These are phyloP conservation scores for Emericellopsis terricola DNA, from an alignment of 495 filamentous ascomycete species.

Conservation along the genomic window DNA sequence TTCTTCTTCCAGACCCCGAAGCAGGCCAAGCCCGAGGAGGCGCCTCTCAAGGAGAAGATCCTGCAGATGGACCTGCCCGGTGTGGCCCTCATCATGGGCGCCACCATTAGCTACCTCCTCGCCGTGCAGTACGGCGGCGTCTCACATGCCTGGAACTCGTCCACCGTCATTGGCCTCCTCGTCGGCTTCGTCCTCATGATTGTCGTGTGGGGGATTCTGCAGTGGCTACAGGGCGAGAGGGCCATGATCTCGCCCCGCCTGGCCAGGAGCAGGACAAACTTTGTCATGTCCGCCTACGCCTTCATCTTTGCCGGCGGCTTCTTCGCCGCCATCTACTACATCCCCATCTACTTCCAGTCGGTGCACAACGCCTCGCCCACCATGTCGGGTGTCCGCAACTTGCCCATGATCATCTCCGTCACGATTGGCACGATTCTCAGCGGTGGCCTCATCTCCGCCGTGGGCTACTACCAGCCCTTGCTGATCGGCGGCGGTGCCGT, in stretches of 20 bases:
- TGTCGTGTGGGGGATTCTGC: slow-evolving; percentile 14
- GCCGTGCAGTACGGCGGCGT: slow-evolving; percentile 31
- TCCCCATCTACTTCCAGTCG: slow-evolving; percentile 42
- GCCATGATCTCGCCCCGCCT: slow-evolving; percentile 20
- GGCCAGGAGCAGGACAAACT: slow-evolving; percentile 18
- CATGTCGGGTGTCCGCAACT: slow-evolving; percentile 24
- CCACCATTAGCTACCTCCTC: slow-evolving; percentile 23
- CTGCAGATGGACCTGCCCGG: slow-evolving; percentile 14
- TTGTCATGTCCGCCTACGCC: slow-evolving; percentile 10
- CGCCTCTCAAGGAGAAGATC: slow-evolving; percentile 19
- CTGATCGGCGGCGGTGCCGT: slow-evolving; percentile 11
- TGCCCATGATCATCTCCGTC: slow-evolving; percentile 23
- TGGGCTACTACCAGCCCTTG: slow-evolving; percentile 18
- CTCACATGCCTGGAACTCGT: slow-evolving; percentile 20
- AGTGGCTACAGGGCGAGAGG: slow-evolving; percentile 14
- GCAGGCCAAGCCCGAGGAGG: slow-evolving; percentile 9
- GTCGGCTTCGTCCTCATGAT: slow-evolving; percentile 16
- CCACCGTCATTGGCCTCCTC: slow-evolving; percentile 3
- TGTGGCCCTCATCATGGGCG: slow-evolving; percentile 20
- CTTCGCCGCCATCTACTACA: slow-evolving; percentile 29
- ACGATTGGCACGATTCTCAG: slow-evolving; percentile 12
- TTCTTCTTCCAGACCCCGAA: slow-evolving; percentile 31
- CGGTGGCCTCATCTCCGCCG: slow-evolving; percentile 12
- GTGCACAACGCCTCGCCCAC: slow-evolving; percentile 22
- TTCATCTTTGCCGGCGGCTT: slow-evolving; percentile 21